Percentiles rank a stretch among this genome's conserved stretches.
phyloP scores from a whole-genome alignment of 805 yeast species.

The Metschnikowia aberdeeniae region DNA sequence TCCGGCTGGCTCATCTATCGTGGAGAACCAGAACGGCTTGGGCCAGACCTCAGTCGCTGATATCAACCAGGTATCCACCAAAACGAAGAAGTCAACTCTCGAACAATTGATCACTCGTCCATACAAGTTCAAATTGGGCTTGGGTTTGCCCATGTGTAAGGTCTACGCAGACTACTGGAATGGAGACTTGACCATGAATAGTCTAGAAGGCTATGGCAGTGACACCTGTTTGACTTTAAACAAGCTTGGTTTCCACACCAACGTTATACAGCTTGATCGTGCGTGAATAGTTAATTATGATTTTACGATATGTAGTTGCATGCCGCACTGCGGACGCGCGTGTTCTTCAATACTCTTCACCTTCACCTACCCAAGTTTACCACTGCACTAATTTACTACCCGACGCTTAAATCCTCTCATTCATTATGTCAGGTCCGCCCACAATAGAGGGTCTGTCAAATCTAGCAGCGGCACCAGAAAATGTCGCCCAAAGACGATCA shows the following conservation, averaged over 20 bases:
- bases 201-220: constrained; percentile 87
- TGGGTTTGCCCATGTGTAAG: constrained; percentile 89
- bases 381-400: too few relatives aligned
- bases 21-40: constrained; percentile 23
- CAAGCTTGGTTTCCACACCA: constrained; percentile 67
- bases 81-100: constrained; percentile 49
- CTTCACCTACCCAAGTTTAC: too few relatives aligned
- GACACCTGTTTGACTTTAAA: constrained; percentile 80
- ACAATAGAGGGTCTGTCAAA: too few relatives aligned
- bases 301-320: too few relatives aligned
- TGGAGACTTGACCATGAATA: constrained; percentile 77
- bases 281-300: constrained; percentile 37
- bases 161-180: constrained; percentile 97
- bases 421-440: too few relatives aligned
- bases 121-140: constrained; percentile 69
- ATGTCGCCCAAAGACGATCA: too few relatives aligned
- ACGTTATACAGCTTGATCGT: constrained; percentile 64
- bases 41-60: constrained; percentile 42
- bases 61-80: constrained; percentile 26
- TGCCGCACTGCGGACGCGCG: too few relatives aligned
- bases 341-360: too few relatives aligned
- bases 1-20: constrained; percentile 36
- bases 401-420: too few relatives aligned
- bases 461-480: too few relatives aligned
- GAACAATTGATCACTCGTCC: constrained; percentile 67